Percentiles rank a stretch among this genome's conserved stretches.
These are phyloP conservation scores for Aspergillus ellipticus DNA, from an alignment of 495 filamentous ascomycete species.

Conservation along the genomic window DNA sequence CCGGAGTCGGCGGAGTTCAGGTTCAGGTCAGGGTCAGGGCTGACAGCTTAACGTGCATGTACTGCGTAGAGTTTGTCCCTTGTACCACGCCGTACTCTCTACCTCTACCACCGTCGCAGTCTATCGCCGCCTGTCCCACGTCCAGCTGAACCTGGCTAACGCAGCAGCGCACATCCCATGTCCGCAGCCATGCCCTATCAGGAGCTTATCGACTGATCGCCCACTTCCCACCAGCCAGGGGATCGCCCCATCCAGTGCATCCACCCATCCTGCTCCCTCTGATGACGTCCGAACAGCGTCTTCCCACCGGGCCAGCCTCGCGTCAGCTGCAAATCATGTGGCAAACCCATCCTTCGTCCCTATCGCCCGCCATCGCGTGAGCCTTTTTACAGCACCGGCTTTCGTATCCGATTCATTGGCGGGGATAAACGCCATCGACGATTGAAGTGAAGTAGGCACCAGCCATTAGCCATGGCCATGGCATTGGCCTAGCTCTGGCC, in stretches of 20 bases:
- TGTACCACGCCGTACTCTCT: neutral
- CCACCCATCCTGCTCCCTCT: too few species aligned
- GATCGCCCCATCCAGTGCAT: too few species aligned
- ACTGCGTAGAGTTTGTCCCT: too few species aligned
- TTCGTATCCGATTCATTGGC: conserved; percentile 5
- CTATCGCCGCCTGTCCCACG: neutral
- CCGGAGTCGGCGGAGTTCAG: neutral
- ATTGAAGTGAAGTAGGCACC: neutral
- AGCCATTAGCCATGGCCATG: too few species aligned
- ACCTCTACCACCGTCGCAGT: neutral
- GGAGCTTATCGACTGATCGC: neutral
- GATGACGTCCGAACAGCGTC: neutral
- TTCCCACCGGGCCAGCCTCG: neutral
- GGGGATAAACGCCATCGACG: conserved; percentile 1
- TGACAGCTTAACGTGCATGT: too few species aligned
- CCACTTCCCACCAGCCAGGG: too few species aligned
- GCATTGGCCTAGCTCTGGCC: neutral
- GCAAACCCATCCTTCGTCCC: neutral
- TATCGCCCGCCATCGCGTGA: conserved; percentile 1
- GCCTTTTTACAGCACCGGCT: neutral
- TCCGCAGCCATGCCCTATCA: neutral
- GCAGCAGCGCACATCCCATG: neutral
- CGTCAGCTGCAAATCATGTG: neutral
- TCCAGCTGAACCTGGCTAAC: neutral
- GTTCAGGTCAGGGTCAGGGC: too few species aligned